Evolutionary conservation across 441 rosid species (phyloP).

Genomic region (Brassica hybrid): DNA sequence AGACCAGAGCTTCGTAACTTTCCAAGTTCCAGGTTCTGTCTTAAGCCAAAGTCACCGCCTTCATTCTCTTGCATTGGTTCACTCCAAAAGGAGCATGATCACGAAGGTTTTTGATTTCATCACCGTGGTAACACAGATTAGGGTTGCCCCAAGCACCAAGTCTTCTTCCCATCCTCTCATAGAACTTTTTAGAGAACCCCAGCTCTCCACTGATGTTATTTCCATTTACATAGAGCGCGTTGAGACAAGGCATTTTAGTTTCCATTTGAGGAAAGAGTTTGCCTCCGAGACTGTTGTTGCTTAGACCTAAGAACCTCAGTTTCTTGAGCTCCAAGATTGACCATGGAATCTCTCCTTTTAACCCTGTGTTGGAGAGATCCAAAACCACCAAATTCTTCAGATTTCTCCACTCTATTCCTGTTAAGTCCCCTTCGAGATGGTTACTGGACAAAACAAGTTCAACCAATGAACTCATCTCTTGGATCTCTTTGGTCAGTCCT

Average conservation of each 20-base stretch:
- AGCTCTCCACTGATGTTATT: slow-evolving; percentile 87
- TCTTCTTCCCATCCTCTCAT: slow-evolving; percentile 74
- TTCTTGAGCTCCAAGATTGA: slow-evolving; percentile 64
- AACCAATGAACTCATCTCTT: slow-evolving; percentile 63
- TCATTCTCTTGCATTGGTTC: slow-evolving; percentile 57
- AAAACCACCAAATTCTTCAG: slow-evolving; percentile 62
- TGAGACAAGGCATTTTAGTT: slow-evolving; percentile 59
- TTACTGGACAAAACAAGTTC: slow-evolving; percentile 73
- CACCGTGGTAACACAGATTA: slow-evolving; percentile 64
- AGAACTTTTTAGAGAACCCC: slow-evolving; percentile 58
- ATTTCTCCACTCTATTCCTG: slow-evolving; percentile 56
- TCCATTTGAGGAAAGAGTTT: slow-evolving; percentile 57
- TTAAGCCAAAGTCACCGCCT: slow-evolving; percentile 43
- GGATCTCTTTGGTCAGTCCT: slow-evolving; percentile 57
- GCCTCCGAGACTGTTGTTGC: slow-evolving; percentile 79
- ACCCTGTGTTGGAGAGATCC: slow-evolving; percentile 65
- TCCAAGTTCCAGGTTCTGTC: slow-evolving; percentile 12
- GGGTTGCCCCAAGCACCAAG: slow-evolving; percentile 93
- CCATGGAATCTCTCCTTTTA: slow-evolving; percentile 69
- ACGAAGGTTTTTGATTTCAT: slow-evolving; percentile 36
- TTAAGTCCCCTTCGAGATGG: slow-evolving; percentile 61
- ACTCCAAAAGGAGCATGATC: slow-evolving; percentile 66
- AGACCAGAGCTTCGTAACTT: not conserved
- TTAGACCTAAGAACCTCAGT: slow-evolving; percentile 75
- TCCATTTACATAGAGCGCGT: slow-evolving; percentile 70